Conservation (phyloP, 225 moss, liverwort and hornwort genomes). For the Bryum argenteum region DNA sequence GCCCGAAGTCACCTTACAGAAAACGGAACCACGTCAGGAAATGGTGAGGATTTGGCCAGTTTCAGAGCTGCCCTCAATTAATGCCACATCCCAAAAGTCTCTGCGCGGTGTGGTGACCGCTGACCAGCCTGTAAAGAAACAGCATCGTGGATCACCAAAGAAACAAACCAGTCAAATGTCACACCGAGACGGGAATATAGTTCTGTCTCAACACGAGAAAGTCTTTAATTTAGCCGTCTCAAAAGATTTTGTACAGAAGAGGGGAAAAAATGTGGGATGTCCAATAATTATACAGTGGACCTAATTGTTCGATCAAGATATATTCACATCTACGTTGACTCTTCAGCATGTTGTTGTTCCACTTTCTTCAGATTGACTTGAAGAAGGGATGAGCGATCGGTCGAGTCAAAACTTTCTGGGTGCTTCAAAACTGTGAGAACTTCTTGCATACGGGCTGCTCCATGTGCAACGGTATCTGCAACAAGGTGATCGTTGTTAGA, state of each 20-base stretch:
- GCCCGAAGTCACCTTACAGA: too few relatives aligned
- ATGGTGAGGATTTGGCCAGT: neutral
- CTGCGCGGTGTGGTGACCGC: conserved; percentile 10
- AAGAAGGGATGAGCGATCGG: conserved; percentile 15
- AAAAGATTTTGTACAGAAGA: conserved; percentile 30
- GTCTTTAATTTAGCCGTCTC: conserved; percentile 14
- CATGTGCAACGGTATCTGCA: conserved; percentile 39
- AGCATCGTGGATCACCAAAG: neutral
- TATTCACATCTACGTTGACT: conserved; percentile 9
- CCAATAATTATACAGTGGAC: conserved; percentile 29
- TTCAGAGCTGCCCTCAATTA: conserved; percentile 23
- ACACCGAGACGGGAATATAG: neutral
- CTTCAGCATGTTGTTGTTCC: conserved; percentile 13
- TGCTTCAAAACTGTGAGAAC: conserved; percentile 39
- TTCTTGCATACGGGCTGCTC: conserved; percentile 38
- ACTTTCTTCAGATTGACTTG: conserved; percentile 29
- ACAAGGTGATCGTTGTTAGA: conserved; percentile 7
- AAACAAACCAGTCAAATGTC: neutral
- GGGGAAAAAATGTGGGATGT: conserved; percentile 19
- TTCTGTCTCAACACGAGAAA: conserved; percentile 2
- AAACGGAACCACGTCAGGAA: too few relatives aligned
- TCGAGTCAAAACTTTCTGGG: neutral
- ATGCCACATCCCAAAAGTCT: conserved; percentile 32
- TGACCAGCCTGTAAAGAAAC: conserved; percentile 33
- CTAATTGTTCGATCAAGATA: conserved; percentile 18